Base-by-base conservation (phyloP, 179 eudicot genomes). In the Silene noctiflora region DNA sequence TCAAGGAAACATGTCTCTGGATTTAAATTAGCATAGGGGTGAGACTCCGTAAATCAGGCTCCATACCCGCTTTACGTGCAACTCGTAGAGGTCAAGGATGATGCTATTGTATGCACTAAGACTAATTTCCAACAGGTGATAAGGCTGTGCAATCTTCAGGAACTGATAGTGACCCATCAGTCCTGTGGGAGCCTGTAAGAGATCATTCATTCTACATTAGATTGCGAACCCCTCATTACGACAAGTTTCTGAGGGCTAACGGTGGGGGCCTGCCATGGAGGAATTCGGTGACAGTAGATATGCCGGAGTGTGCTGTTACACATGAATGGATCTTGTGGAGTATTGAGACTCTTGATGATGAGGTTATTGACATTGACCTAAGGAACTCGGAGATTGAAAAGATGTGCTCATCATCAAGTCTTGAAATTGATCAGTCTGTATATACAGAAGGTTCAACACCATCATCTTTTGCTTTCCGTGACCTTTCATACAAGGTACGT, bases 241-340 rank as follows among this genome's bases (percentile, higher is more conserved):
- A 19, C 46, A 56, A 56, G 64, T 72, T 53, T 31, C 39, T 72
- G 25, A 72, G 75, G 75, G 75, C 64, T 6, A 72, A 72, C 24
- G 63, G 63, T 56, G 75, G 64, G 25, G 35, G 64, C 2, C 64
- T 48, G 48, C 75, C 75, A 3, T 72, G 75, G 75, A 72, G 62
- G 75, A 55, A 72, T 22, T 25, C 75, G 0, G 75, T 72, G 17
- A 72, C 75, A 2, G 64, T 72, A 22, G 90, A 88, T 61, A 67
- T 78, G 7, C 87, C 89, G 5, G 80, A 78, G 22, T 67, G 85
- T 74, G 60, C 67, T 10, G 72, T 77, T 64, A 79, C 84, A 1
- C 64, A 64, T 55, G 81, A 80, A n/a, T 86, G 89, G 91, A 48
- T 81, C 12, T 10, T 83, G 76, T 88, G 89, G 89, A 51, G 61